Evolutionary conservation across 768 basidiomycete genomes (phyloP), one percentile per base, ranked within the genome.

Genomic region (Psilocybe sp.): DNA sequence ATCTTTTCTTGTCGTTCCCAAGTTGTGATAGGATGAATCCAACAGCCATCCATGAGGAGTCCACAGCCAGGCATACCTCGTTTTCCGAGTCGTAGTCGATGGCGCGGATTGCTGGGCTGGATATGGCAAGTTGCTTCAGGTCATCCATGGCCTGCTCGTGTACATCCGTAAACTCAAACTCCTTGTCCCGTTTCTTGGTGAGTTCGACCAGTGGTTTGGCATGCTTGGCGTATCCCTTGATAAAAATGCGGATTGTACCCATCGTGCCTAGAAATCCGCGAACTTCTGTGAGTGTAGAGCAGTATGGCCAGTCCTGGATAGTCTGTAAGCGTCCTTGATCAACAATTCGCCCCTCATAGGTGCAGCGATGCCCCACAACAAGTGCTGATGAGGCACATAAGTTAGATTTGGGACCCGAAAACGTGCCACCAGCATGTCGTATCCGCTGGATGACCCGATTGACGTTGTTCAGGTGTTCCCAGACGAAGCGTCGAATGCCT

Each of bases 401-500:
- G 3, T 32, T 32, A 0, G 66, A 49, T 40, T 76, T 76, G 5
- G 60, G 51, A 0, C 61, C 65, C 0, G 65, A 70, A 52, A 75
- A 60, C 0, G 67, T 75, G 0, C 54, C 64, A 1, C 71, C 66
- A 0, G 61, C 55, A 33, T 69, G 61, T 20, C 59, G 63, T 3
- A 75, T 58, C 1, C 63, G 46, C 23, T 68, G 64, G 0, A 74
- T 51, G 11, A 75, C 52, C 3, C 67, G 52, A 45, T 76, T 68
- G 18, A 72, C 46, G 39, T 65, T 60, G 4, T 61, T 18, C 1
- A 68, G 49, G 34, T 73, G 67, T 28, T 75, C 67, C 62, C 66
- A 74, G 0, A 75, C 59, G 38, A 77, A 77, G 0, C 58, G 44
- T 0, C 58, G 53, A 8, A 67, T 64, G 0, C 58, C 58, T 0